Evolutionary conservation across 768 basidiomycete species (phyloP).

Genomic region (Rhizopogon vulgaris): DNA sequence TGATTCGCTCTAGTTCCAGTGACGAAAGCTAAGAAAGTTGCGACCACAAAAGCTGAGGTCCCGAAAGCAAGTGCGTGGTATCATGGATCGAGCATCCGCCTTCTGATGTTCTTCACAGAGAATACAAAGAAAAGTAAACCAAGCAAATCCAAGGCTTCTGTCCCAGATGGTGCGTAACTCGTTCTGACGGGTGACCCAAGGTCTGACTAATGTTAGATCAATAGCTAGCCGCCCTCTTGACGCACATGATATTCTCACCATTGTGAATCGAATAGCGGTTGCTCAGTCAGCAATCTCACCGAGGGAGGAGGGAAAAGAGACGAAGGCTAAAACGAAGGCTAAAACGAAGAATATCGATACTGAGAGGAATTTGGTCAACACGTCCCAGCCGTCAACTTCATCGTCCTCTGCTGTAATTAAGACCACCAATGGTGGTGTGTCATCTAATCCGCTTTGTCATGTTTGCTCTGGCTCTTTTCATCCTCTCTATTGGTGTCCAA

Average conservation of each 20-base stretch:
- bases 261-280: not conserved
- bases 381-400: not conserved
- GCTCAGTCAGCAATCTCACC: not conserved
- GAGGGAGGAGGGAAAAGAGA: too few relatives aligned
- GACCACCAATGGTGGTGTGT: not conserved
- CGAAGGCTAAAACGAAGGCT: not conserved
- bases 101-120: not conserved
- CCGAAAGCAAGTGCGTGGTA: not conserved
- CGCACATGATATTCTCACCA: not conserved
- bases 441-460: constrained; percentile 28
- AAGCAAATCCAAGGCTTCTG: not conserved
- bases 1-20: not conserved
- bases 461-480: constrained; percentile 46
- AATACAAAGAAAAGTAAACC: not conserved
- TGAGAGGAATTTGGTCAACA: not conserved
- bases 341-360: not conserved
- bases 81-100: not conserved
- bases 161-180: not conserved
- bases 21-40: not conserved
- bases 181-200: not conserved
- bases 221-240: not conserved
- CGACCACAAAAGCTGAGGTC: not conserved
- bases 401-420: not conserved
- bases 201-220: constrained; percentile 1
- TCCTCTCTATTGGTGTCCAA: constrained; percentile 42